phyloP scores from a whole-genome alignment of 306 rosid species.

The apple (Malus domestica) region DNA sequence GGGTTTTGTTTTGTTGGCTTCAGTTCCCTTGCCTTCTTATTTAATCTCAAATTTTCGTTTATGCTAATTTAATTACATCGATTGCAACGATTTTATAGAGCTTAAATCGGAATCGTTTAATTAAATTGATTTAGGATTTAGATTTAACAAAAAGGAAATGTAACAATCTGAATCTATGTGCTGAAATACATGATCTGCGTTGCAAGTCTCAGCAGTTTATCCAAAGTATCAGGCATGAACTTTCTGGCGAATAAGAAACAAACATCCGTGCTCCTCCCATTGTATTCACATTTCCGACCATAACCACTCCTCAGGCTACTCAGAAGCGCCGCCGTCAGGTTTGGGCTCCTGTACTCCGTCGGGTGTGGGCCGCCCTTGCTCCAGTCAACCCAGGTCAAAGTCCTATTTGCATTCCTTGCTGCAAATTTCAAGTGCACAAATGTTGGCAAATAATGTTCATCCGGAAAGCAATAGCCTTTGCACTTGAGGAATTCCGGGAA shows the following conservation, averaged over 20 bases:
- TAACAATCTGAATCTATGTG: not conserved
- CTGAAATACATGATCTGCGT: constrained; percentile 53
- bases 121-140: not conserved
- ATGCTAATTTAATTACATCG: not conserved
- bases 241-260: constrained; percentile 25
- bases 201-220: constrained; percentile 42
- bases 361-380: constrained; percentile 21
- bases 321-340: constrained; percentile 7
- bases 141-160: not conserved
- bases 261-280: not conserved
- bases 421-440: constrained; percentile 6
- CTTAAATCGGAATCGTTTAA: not conserved
- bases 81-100: not conserved
- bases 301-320: not conserved
- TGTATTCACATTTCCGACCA: not conserved
- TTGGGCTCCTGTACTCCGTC: not conserved
- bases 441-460: constrained; percentile 30
- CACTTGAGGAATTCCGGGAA: constrained; percentile 10
- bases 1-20: not conserved
- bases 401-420: constrained; percentile 5
- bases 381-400: constrained; percentile 30
- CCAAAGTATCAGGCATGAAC: constrained; percentile 35
- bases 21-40: not conserved
- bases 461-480: constrained; percentile 17
- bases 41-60: not conserved